These are phyloP conservation scores for Scenedesmus sp. DNA, from an alignment of 163 green algal genomes.

Conservation along the genomic window DNA sequence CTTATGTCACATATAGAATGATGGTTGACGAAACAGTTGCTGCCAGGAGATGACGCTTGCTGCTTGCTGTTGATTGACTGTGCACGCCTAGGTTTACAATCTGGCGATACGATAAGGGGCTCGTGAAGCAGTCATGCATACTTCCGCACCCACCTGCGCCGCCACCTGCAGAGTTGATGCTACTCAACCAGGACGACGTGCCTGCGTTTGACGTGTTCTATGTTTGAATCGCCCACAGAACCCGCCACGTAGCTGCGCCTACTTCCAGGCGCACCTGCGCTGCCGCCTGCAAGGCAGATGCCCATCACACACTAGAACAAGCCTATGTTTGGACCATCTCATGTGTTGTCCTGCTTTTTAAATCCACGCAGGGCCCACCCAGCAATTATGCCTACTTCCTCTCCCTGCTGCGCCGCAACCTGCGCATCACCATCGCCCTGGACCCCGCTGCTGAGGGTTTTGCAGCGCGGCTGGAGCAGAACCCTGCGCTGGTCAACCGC, in stretches of 20 bases:
- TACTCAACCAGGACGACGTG: too few species aligned
- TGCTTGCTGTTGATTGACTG: background rate
- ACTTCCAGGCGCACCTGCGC: background rate
- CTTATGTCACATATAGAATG: too few species aligned
- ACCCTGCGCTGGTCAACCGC: slow-evolving; percentile 80
- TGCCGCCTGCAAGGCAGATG: background rate
- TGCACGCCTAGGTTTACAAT: too few species aligned
- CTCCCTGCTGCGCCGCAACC: slow-evolving; percentile 63
- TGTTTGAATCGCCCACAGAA: too few species aligned
- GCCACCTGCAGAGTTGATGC: background rate
- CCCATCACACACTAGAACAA: background rate
- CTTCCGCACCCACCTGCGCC: background rate
- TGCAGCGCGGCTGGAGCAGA: slow-evolving; percentile 66
- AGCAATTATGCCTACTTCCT: slow-evolving; percentile 75
- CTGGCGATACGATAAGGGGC: too few species aligned
- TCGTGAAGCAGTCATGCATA: too few species aligned
- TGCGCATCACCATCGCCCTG: slow-evolving; percentile 83
- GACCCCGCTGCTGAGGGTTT: slow-evolving; percentile 71
- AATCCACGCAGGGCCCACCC: slow-evolving; percentile 33
- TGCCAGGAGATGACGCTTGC: background rate
- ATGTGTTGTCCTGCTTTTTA: background rate
- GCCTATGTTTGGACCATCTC: background rate
- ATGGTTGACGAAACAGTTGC: too few species aligned
- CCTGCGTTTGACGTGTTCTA: too few species aligned
- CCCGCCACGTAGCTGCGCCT: background rate